Evolutionary conservation across 176 grass and related monocot species (phyloP), one percentile per base, ranked within the genome.

Genomic region (Carex parvula): DNA sequence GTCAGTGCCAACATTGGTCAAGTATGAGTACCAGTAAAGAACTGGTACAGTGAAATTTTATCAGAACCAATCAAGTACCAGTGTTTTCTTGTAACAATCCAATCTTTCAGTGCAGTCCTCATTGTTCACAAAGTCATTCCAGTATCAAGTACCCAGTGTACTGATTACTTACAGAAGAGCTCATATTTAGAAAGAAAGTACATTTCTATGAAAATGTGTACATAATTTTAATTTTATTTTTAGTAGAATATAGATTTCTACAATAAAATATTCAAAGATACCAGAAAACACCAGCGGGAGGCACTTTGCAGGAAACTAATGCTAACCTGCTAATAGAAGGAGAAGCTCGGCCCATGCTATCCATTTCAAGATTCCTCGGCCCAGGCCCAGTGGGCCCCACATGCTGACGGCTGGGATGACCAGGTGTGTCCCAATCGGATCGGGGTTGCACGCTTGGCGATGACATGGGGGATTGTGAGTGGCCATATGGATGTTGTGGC

Each of bases 381-480:
- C 85, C 39, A 90, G 85, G 87, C 68, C 81, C 89, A 87, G 42
- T 79, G 81, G 75, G 69, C 85, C 62, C 75, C 59, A 80, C 62
- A 81, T 83, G 41, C 62, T 90, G 92, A 84, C 20, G 82, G 14
- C 85, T 98, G 91, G 57, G 80, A 71, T 90, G 86, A 56, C 72
- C 79, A 54, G 57, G 79, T 84, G 82, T 46, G 41, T 87, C 89
- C 92, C 88, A 94, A 69, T 91, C 70, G 70, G 66, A 66, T 87
- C 84, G 92, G 61, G 79, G 72, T 89, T 95, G 92, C 71, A 87
- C 69, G 82, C 70, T 87, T 22, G 91, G 89, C 86, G 91, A 94
- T 81, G 89, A 90, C 60, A 94, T 89, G 29, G 92, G 92, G 61
- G 92, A 95, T 63, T 93, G 95, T 30, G 87, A 60, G 8, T 94